These are phyloP conservation scores for Sphaerobolus stellatus DNA, from an alignment of 1,284 basidiomycete species.

Conservation along the genomic window DNA sequence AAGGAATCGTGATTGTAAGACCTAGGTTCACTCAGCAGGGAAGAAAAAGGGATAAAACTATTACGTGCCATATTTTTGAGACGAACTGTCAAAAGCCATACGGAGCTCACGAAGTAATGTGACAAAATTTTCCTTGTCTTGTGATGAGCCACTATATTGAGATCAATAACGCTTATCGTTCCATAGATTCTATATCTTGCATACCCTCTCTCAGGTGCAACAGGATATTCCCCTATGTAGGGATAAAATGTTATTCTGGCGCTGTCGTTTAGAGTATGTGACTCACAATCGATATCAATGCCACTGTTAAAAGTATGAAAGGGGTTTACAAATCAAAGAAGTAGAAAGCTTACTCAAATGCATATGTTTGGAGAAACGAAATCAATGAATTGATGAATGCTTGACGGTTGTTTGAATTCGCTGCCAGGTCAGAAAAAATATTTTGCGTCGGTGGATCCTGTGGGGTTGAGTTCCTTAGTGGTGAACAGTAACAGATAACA, in stretches of 20 bases:
- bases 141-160: constrained; percentile 16
- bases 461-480: neutral
- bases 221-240: no score
- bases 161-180: no score
- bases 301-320: neutral
- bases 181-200: no score
- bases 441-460: constrained; percentile 19
- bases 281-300: constrained; percentile 19
- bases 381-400: constrained; percentile 5
- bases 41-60: no score
- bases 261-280: constrained; percentile 12
- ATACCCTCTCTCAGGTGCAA: no score
- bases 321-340: neutral
- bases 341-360: constrained; percentile 6
- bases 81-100: neutral
- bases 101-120: constrained; percentile 2
- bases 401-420: constrained; percentile 1
- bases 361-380: constrained; percentile 5
- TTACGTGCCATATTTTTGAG: neutral
- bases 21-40: no score
- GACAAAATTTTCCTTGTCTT: constrained; percentile 15
- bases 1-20: constrained; percentile 22
- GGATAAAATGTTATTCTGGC: no score
- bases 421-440: constrained; percentile 16
- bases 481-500: neutral